Conservation (phyloP, 2,329 filamentous ascomycete genomes). For the Pyrenophora graminea region DNA sequence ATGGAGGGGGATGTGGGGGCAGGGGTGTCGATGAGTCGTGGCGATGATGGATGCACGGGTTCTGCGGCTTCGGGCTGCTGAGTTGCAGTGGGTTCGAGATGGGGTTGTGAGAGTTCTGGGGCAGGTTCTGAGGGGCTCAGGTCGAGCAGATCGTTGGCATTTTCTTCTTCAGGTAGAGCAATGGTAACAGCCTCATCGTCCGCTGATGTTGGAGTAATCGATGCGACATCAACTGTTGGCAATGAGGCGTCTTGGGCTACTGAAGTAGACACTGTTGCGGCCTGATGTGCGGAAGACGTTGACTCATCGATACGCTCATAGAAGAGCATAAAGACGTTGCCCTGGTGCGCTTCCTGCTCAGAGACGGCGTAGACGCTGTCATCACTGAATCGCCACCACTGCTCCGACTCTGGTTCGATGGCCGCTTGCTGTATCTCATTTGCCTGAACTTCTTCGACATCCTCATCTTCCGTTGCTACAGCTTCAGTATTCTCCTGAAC, state of each 20-base stretch:
- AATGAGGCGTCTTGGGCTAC: conserved; percentile 24
- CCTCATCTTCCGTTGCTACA: conserved; percentile 1
- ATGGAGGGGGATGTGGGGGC: background rate
- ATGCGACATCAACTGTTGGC: conserved; percentile 15
- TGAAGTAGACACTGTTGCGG: background rate
- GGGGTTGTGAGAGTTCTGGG: background rate
- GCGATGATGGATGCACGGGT: background rate
- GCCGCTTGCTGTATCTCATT: conserved; percentile 16
- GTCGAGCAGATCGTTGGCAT: conserved; percentile 16
- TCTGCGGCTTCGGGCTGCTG: background rate
- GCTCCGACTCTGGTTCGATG: conserved; percentile 37
- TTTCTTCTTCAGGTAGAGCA: conserved; percentile 28
- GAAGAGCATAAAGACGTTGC: conserved; percentile 95
- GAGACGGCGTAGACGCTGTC: conserved; percentile 76
- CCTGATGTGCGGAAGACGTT: conserved; percentile 37
- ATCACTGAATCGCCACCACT: conserved; percentile 93
- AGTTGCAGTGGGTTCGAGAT: background rate
- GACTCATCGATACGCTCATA: conserved; percentile 69
- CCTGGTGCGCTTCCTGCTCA: conserved; percentile 74
- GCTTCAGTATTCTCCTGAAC: conserved; percentile 1
- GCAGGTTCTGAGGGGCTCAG: conserved; percentile 5
- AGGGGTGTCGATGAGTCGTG: background rate
- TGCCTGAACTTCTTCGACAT: conserved; percentile 20
- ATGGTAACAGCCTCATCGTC: conserved; percentile 18
- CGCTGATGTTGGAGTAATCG: background rate